phyloP scores from a whole-genome alignment of 129 eudicot species.

The Chrysanthemum lavandulifolium region DNA sequence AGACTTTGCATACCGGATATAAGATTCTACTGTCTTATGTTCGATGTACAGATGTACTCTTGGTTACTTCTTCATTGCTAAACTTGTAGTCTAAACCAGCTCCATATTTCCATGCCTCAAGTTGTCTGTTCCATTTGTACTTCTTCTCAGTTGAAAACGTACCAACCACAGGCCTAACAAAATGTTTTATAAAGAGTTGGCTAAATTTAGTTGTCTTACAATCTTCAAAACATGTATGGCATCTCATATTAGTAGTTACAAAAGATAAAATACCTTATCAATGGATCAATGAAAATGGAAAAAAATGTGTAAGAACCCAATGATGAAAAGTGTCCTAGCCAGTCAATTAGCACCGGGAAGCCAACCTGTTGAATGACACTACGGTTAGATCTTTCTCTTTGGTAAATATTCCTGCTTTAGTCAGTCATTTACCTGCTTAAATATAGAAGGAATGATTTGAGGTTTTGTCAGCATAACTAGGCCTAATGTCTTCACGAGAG shows the following conservation, averaged over 20 bases:
- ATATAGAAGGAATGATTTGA: slow-evolving; percentile 84
- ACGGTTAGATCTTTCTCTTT: not conserved
- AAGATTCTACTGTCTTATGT: not conserved
- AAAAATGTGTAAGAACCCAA: slow-evolving; percentile 89
- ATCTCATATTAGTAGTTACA: not conserved
- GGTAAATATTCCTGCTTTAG: not conserved
- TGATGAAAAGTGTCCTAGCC: slow-evolving; percentile 83
- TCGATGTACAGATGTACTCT: not conserved
- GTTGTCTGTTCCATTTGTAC: slow-evolving; percentile 73
- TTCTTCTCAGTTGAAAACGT: slow-evolving; percentile 49
- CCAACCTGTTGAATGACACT: slow-evolving; percentile 62
- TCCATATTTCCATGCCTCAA: slow-evolving; percentile 94
- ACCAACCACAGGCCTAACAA: slow-evolving; percentile 55
- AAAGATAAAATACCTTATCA: slow-evolving; percentile 51
- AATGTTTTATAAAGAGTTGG: slow-evolving; percentile 1
- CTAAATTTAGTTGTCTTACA: not conserved
- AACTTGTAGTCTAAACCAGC: slow-evolving; percentile 85
- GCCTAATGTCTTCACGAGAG: slow-evolving; percentile 93
- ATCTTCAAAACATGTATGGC: not conserved
- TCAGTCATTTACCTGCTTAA: slow-evolving; percentile 65
- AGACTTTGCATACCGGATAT: not conserved
- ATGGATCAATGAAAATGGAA: slow-evolving; percentile 63
- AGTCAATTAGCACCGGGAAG: slow-evolving; percentile 75
- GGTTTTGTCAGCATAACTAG: slow-evolving; percentile 85
- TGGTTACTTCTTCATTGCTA: slow-evolving; percentile 23